A percentile compares a stretch with the other conserved stretches of the same genome.
phyloP scores from a whole-genome alignment of 2,329 filamentous ascomycete species.

The Saccharata proteae region DNA sequence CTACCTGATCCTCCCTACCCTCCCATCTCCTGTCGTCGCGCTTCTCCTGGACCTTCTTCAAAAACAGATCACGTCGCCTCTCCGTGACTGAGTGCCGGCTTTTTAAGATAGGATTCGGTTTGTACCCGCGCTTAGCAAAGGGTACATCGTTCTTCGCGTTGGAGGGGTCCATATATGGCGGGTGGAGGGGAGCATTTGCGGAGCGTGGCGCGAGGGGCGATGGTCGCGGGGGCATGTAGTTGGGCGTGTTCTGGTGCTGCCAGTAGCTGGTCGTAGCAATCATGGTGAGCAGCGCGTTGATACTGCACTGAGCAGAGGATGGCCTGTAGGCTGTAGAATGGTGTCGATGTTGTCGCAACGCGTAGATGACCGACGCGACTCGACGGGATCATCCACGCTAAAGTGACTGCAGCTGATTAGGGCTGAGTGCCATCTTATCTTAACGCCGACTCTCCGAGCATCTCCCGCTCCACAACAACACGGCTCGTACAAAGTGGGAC shows the following conservation, averaged over 20 bases:
- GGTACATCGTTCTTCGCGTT: constrained; percentile 12
- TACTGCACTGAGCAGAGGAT: background rate
- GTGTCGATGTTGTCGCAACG: background rate
- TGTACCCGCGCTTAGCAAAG: constrained; percentile 17
- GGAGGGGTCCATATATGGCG: too few species aligned
- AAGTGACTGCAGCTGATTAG: background rate
- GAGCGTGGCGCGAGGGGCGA: constrained; percentile 8
- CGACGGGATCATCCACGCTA: background rate
- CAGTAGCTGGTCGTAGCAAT: too few species aligned
- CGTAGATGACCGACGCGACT: background rate
- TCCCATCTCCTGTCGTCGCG: constrained; percentile 36
- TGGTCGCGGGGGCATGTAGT: constrained; percentile 8
- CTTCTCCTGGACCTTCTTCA: constrained; percentile 42
- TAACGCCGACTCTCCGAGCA: too few species aligned
- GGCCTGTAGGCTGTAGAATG: background rate
- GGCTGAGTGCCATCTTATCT: too few species aligned
- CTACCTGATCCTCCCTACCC: constrained; percentile 34
- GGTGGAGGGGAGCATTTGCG: constrained; percentile 3
- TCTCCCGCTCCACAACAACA: too few species aligned
- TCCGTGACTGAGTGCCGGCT: constrained; percentile 55
- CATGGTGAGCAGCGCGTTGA: too few species aligned
- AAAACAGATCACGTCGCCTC: constrained; percentile 53
- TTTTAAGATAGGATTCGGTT: too few species aligned
- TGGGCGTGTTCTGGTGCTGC: background rate
- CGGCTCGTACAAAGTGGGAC: too few species aligned